phyloP scores from a whole-genome alignment of 2,329 filamentous ascomycete genomes.

The Aspergillus fructus region DNA sequence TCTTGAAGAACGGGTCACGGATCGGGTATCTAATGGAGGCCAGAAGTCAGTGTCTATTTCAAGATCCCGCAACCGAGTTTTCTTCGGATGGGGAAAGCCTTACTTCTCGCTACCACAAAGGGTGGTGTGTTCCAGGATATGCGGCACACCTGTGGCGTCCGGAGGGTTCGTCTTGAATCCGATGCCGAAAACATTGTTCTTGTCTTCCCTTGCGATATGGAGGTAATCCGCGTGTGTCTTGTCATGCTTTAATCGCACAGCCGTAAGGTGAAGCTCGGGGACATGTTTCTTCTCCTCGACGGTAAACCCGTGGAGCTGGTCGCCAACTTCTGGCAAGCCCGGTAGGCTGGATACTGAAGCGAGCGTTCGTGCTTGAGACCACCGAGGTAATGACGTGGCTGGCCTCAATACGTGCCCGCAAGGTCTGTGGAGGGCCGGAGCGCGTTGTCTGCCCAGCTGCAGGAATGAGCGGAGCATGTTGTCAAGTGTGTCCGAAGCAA shows the following conservation, averaged over 20 bases:
- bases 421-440: constrained; percentile 22
- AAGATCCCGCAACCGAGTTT: neutral
- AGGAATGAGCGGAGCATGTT: constrained; percentile 36
- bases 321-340: constrained; percentile 73
- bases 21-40: constrained; percentile 73
- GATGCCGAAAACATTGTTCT: constrained; percentile 99
- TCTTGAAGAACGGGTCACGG: constrained; percentile 98
- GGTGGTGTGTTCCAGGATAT: constrained; percentile 97
- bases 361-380: constrained; percentile 20
- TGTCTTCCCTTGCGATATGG: constrained; percentile 90
- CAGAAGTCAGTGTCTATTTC: neutral
- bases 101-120: constrained; percentile 93
- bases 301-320: constrained; percentile 91
- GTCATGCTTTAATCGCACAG: constrained; percentile 86
- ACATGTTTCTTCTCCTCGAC: constrained; percentile 86
- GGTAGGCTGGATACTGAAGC: constrained; percentile 69
- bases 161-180: constrained; percentile 99
- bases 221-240: constrained; percentile 95
- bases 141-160: constrained; percentile 91
- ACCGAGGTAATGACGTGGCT: constrained; percentile 16
- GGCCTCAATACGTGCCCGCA: constrained; percentile 21
- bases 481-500: neutral
- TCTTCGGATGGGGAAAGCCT: constrained; percentile 19
- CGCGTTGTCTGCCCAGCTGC: constrained; percentile 26
- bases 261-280: constrained; percentile 88